A percentile compares a stretch with the other conserved stretches of the same genome.
Evolutionary conservation across 192 early-diverging fungal genomes (phyloP).

Genomic region (Phycomyces blakesleeanus): DNA sequence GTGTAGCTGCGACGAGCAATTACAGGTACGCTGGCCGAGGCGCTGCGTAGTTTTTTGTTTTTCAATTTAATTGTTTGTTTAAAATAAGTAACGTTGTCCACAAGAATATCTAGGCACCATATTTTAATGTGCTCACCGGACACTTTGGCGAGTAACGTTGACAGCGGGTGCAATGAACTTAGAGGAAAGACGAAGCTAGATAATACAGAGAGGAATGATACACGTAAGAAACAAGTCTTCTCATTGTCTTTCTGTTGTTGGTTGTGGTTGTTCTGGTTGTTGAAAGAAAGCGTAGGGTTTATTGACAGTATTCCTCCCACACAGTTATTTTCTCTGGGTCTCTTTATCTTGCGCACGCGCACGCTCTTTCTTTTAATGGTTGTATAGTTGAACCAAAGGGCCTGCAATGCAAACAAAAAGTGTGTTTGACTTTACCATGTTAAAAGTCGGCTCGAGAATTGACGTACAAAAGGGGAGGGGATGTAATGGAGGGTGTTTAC

Average conservation of each 20-base stretch:
- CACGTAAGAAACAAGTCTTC: not conserved
- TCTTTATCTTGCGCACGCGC: not conserved
- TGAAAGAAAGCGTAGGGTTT: too few species aligned
- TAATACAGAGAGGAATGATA: too few species aligned
- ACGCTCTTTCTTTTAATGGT: not conserved
- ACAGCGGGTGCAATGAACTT: slow-evolving; percentile 17
- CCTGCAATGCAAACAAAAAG: not conserved
- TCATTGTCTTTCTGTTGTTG: too few species aligned
- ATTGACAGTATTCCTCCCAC: too few species aligned
- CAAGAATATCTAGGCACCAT: not conserved
- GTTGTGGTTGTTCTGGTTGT: too few species aligned
- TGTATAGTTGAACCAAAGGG: not conserved
- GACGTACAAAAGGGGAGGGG: slow-evolving; percentile 1
- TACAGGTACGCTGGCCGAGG: slow-evolving; percentile 15
- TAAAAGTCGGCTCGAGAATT: not conserved
- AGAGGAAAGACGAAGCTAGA: slow-evolving; percentile 27
- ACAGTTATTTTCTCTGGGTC: not conserved
- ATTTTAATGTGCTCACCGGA: slow-evolving; percentile 18
- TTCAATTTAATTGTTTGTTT: too few species aligned
- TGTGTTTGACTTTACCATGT: not conserved
- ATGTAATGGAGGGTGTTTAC: not conserved
- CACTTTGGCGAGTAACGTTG: slow-evolving; percentile 18
- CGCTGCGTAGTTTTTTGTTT: not conserved
- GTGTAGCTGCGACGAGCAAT: slow-evolving; percentile 27
- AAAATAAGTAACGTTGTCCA: not conserved